phyloP scores from a whole-genome alignment of 352 stramenopile genomes.

The Thraustochytrium striatum region DNA sequence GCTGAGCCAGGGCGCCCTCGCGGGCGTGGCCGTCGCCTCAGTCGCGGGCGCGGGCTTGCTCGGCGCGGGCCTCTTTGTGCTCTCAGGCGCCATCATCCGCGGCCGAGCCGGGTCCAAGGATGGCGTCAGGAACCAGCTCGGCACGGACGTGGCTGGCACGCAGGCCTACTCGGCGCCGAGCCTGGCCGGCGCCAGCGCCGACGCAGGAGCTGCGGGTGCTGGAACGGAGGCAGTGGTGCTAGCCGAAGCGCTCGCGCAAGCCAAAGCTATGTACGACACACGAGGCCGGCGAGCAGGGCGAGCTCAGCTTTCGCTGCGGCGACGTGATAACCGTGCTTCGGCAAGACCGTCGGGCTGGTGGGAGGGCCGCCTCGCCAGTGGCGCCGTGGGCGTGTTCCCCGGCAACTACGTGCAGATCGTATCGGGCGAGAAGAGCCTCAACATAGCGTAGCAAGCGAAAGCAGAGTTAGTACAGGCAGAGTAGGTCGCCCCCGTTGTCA shows the following conservation, averaged over 20 bases:
- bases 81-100: background rate
- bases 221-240: too few species aligned
- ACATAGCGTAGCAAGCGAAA: too few species aligned
- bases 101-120: too few species aligned
- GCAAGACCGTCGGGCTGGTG: conserved; percentile 53
- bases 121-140: too few species aligned
- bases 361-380: conserved; percentile 49
- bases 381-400: conserved; percentile 49
- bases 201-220: too few species aligned
- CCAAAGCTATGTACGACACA: conserved; percentile 46
- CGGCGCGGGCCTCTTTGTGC: background rate
- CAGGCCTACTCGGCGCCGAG: too few species aligned
- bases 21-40: background rate
- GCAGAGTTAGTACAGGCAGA: too few species aligned
- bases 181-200: too few species aligned
- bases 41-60: background rate
- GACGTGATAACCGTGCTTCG: conserved; percentile 47
- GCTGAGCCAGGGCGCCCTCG: background rate
- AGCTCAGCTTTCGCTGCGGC: conserved; percentile 48
- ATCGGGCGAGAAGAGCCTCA: too few species aligned
- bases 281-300: conserved; percentile 42
- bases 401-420: conserved; percentile 53
- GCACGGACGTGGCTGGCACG: too few species aligned
- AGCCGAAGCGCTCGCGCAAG: background rate
- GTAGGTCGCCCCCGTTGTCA: too few species aligned